Percentiles rank a stretch among this genome's conserved stretches.
Conservation (phyloP, 139 green algal genomes). For the Chlorella sp. region DNA sequence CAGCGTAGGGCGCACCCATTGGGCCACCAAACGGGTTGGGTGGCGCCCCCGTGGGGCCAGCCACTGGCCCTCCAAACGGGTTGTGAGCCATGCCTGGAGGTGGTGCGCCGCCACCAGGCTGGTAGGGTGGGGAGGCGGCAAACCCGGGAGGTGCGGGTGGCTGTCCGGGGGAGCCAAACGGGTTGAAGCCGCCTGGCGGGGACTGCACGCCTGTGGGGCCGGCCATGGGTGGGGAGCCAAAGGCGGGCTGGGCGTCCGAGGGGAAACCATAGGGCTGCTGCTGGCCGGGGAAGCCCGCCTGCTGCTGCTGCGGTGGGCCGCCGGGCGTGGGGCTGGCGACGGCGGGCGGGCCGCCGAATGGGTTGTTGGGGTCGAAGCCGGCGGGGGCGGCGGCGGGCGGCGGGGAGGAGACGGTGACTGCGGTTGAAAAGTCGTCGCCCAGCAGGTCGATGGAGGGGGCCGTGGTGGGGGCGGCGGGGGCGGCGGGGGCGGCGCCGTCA, state of each 20-base stretch:
- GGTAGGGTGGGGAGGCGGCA: neutral
- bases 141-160: neutral
- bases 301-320: neutral
- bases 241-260: neutral
- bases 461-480: neutral
- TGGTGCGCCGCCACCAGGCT: neutral
- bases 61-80: too few species aligned
- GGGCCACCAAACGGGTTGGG: too few species aligned
- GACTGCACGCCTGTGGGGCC: too few species aligned
- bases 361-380: neutral
- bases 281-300: neutral
- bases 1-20: too few species aligned
- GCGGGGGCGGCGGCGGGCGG: neutral
- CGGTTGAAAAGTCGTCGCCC: conserved; percentile 8
- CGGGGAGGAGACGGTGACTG: neutral
- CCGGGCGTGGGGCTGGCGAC: neutral
- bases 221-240: neutral
- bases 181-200: too few species aligned
- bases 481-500: neutral
- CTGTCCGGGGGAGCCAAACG: neutral
- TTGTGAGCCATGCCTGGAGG: conserved; percentile 2
- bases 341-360: neutral
- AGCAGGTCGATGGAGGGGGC: conserved; percentile 6
- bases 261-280: neutral
- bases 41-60: too few species aligned